Evolutionary conservation across 352 stramenopile genomes (phyloP).

Genomic region (Globisporangium canariense): DNA sequence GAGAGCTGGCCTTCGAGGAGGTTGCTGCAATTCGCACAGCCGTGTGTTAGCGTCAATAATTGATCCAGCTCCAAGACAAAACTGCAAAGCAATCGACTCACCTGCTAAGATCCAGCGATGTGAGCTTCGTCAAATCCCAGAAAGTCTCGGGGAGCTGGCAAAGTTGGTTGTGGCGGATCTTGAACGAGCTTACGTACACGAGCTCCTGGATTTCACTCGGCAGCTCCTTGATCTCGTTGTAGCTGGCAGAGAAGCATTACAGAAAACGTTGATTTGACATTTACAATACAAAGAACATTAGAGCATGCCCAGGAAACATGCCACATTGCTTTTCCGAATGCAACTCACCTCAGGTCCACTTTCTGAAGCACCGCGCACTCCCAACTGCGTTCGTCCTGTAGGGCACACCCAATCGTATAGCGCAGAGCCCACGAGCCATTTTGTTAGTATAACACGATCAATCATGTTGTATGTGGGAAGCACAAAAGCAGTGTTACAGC

Average conservation of each 20-base stretch:
- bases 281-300: too few relatives aligned
- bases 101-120: slow-evolving; percentile 77
- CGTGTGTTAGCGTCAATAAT: neutral
- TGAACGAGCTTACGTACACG: slow-evolving; percentile 51
- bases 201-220: slow-evolving; percentile 46
- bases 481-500: neutral
- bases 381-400: slow-evolving; percentile 65
- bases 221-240: slow-evolving; percentile 70
- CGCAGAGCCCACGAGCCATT: neutral
- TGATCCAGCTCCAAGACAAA: neutral
- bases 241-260: slow-evolving; percentile 24
- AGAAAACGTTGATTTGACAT: neutral
- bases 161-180: slow-evolving; percentile 75
- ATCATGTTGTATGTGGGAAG: neutral
- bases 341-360: slow-evolving; percentile 57
- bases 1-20: slow-evolving; percentile 44
- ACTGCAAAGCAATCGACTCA: slow-evolving; percentile 21
- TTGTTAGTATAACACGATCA: neutral
- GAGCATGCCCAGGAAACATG: too few relatives aligned
- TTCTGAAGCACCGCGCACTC: slow-evolving; percentile 67
- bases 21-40: slow-evolving; percentile 43
- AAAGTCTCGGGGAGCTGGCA: slow-evolving; percentile 42
- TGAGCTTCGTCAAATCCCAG: slow-evolving; percentile 55
- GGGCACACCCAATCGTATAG: neutral
- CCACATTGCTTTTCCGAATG: neutral